Evolutionary conservation across 441 rosid genomes (phyloP).

Genomic region (Pelargonium fulgidum): DNA sequence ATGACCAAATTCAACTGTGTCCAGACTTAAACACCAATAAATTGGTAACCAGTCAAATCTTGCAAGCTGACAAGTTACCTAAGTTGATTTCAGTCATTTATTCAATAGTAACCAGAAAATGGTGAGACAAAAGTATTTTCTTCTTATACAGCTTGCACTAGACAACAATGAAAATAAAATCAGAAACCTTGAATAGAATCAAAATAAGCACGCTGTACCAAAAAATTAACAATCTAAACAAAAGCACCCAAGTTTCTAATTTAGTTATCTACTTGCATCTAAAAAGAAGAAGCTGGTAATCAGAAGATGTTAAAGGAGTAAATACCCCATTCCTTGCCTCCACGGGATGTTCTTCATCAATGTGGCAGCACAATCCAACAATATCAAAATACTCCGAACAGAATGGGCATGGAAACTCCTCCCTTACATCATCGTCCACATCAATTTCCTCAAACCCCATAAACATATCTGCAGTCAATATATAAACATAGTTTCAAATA

Average conservation of each 20-base stretch:
- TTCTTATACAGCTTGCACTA: background rate
- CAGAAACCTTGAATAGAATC: background rate
- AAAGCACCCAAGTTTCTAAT: background rate
- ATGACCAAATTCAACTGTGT: background rate
- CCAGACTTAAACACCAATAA: background rate
- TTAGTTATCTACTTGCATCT: background rate
- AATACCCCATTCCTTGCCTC: constrained; percentile 88
- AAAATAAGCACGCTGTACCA: background rate
- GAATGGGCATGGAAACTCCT: constrained; percentile 94
- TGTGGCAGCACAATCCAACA: constrained; percentile 86
- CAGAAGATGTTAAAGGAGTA: constrained; percentile 2
- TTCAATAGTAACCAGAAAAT: background rate
- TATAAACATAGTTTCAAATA: background rate
- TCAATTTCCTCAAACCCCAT: constrained; percentile 81
- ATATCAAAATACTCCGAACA: constrained; percentile 85
- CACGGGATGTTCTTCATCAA: constrained; percentile 83
- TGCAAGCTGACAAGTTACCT: background rate
- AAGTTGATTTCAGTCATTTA: background rate
- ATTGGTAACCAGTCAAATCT: background rate
- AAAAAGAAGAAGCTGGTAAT: background rate
- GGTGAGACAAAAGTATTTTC: background rate
- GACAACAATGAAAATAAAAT: background rate
- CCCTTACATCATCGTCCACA: constrained; percentile 82
- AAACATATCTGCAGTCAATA: constrained; percentile 57
- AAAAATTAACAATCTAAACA: background rate